Conservation (phyloP, 2,329 filamentous ascomycete genomes). For the Nothophaeocryptopus gaeumannii region DNA sequence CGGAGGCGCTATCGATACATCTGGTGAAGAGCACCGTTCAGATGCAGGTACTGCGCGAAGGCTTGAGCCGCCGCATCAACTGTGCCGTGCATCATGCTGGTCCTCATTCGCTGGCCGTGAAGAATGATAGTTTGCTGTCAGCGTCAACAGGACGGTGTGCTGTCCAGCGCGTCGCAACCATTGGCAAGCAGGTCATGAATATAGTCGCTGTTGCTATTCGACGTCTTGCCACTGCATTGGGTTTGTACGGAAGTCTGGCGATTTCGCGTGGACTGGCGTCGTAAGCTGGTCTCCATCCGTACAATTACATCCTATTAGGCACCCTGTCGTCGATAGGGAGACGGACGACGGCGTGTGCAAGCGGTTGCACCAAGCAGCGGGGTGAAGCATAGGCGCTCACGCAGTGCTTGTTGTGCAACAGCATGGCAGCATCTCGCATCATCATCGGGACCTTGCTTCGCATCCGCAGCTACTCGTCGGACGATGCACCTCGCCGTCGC, state of each 20-base stretch:
- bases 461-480: not conserved
- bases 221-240: not conserved
- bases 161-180: not conserved
- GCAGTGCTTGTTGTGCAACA: slow-evolving; percentile 7
- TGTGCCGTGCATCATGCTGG: slow-evolving; percentile 5
- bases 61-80: not conserved
- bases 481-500: not conserved
- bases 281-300: slow-evolving; percentile 1
- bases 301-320: slow-evolving; percentile 2
- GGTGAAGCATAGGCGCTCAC: slow-evolving; percentile 10
- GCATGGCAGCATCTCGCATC: slow-evolving; percentile 1
- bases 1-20: slow-evolving; percentile 1
- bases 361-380: not conserved
- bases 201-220: not conserved
- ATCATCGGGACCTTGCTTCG: not conserved
- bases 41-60: slow-evolving; percentile 12
- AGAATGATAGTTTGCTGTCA: not conserved
- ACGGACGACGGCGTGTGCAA: not conserved
- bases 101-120: slow-evolving; percentile 6
- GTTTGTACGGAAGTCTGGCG: not conserved
- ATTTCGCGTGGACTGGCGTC: slow-evolving; percentile 6
- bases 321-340: slow-evolving; percentile 6
- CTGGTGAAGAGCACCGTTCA: slow-evolving; percentile 4
- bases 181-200: not conserved
- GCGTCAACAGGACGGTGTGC: slow-evolving; percentile 4